These are phyloP conservation scores for Rhinocladiella mackenziei DNA, from an alignment of 2,329 filamentous ascomycete genomes.

Conservation along the genomic window DNA sequence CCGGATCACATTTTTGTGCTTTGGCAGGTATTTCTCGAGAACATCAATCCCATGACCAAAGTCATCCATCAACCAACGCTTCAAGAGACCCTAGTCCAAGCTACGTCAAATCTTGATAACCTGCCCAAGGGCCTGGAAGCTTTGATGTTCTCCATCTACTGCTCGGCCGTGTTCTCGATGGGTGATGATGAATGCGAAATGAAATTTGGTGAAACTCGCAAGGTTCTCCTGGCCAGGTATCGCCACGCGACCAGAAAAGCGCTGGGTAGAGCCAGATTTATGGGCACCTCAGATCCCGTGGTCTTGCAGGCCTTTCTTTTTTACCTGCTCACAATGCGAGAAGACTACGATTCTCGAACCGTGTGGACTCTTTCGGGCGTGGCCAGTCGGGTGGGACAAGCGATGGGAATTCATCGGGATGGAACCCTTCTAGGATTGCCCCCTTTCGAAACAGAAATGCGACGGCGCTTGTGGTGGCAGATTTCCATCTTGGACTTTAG, in stretches of 20 bases:
- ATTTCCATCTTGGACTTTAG: slow-evolving; percentile 46
- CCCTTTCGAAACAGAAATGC: slow-evolving; percentile 50
- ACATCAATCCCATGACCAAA: slow-evolving; percentile 71
- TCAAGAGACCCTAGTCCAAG: slow-evolving; percentile 62
- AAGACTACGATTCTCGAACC: slow-evolving; percentile 41
- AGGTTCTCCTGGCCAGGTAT: slow-evolving; percentile 50
- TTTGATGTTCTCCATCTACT: slow-evolving; percentile 59
- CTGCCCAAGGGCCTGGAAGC: slow-evolving; percentile 45
- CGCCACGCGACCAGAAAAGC: slow-evolving; percentile 61
- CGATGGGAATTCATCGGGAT: slow-evolving; percentile 42
- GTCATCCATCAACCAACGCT: slow-evolving; percentile 67
- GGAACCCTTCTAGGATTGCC: slow-evolving; percentile 43
- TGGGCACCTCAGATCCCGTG: slow-evolving; percentile 59
- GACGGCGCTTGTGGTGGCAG: slow-evolving; percentile 39
- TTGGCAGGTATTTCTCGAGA: slow-evolving; percentile 71
- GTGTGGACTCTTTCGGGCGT: slow-evolving; percentile 44
- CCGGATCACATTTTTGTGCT: slow-evolving; percentile 55
- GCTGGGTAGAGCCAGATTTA: slow-evolving; percentile 58
- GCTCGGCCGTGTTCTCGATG: slow-evolving; percentile 51
- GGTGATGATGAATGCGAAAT: slow-evolving; percentile 39
- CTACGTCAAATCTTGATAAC: slow-evolving; percentile 40
- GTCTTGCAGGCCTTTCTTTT: slow-evolving; percentile 60
- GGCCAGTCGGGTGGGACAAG: slow-evolving; percentile 40
- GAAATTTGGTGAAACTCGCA: slow-evolving; percentile 53
- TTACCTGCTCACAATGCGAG: slow-evolving; percentile 56